Base-by-base conservation (phyloP, 805 yeast species). In the Lipomyces anomalus region DNA sequence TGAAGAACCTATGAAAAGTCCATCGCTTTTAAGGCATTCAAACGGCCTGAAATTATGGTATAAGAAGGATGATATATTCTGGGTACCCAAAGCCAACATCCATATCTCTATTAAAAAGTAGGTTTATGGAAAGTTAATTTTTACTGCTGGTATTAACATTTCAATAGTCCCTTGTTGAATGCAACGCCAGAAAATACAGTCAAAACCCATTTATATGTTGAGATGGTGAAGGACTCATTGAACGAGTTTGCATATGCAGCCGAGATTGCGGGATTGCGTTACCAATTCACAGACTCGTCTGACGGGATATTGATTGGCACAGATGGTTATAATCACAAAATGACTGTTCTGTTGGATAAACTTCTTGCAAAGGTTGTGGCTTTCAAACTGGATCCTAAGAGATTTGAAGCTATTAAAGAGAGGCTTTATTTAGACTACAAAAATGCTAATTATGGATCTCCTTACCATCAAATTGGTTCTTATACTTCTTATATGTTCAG, bases 1-100 rank as follows among this genome's bases (percentile, higher is more conserved):
- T 2, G 57, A 47, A 18, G 42, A 58, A 6, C 74, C 78, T 3
- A 57, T 68, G 38, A 71, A 70, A 23, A 76, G 75, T 49, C 96
- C 97, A 1, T 68, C 69, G 30, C 67, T 87, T 34, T 66, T 92
- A 44, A 66, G 73, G 47, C 70, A 74, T 38, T 70, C 73, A 38
- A 65, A 72, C 11, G 70, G 70, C 39, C 64, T 72, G 32, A 80
- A 79, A 56, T 67, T 85, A 30, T 90, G 97, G 97, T 85, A 71
- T 63, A 90, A 90, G 62, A 82, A 82, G 57, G 95, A 90, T 67
- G 95, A 90, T 55, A 78, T 81, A 41, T 84, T 90, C 61, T 78
- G 83, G 70, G 84, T 85, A 16, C 98, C 97, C 40, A 84, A 89
- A 66, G 92, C 92, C 0, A 71, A 76, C 40, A 76, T 88, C 24